phyloP scores from a whole-genome alignment of 306 rosid species.

The Parietaria judaica region DNA sequence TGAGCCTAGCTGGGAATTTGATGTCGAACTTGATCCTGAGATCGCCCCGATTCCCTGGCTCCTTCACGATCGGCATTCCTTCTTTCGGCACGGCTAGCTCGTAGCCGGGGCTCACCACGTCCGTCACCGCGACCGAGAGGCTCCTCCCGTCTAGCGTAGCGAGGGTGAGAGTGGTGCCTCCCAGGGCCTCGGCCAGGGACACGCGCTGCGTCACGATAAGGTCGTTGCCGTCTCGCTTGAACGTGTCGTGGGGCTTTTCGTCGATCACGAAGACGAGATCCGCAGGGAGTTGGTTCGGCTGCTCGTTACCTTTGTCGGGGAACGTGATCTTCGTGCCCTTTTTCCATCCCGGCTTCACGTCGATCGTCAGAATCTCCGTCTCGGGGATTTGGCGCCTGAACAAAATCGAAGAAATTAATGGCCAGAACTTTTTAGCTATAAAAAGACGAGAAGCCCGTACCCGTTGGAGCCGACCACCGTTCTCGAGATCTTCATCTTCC shows the following conservation, averaged over 20 bases:
- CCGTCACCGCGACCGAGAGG: slow-evolving; percentile 45
- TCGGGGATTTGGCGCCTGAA: slow-evolving; percentile 48
- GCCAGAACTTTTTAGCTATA: too few species aligned
- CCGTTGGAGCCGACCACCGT: slow-evolving; percentile 46
- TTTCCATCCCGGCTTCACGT: slow-evolving; percentile 94
- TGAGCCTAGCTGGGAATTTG: slow-evolving; percentile 61
- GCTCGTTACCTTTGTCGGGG: slow-evolving; percentile 88
- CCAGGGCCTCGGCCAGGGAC: slow-evolving; percentile 74
- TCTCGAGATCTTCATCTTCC: slow-evolving; percentile 99
- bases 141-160: slow-evolving; percentile 51
- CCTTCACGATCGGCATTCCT: slow-evolving; percentile 86
- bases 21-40: slow-evolving; percentile 77
- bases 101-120: slow-evolving; percentile 72
- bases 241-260: slow-evolving; percentile 73
- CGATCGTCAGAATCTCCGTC: slow-evolving; percentile 72
- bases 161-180: slow-evolving; percentile 59
- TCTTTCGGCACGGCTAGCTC: slow-evolving; percentile 60
- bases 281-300: slow-evolving; percentile 62
- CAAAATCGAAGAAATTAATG: too few species aligned
- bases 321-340: slow-evolving; percentile 94
- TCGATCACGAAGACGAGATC: slow-evolving; percentile 85
- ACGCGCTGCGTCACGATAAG: slow-evolving; percentile 54
- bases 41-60: slow-evolving; percentile 66
- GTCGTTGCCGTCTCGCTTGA: slow-evolving; percentile 78
- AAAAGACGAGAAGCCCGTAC: slow-evolving; percentile 22